A percentile compares a stretch with the other conserved stretches of the same genome.
Evolutionary conservation across 768 basidiomycete species (phyloP).

Genomic region (Suillus subaureus): DNA sequence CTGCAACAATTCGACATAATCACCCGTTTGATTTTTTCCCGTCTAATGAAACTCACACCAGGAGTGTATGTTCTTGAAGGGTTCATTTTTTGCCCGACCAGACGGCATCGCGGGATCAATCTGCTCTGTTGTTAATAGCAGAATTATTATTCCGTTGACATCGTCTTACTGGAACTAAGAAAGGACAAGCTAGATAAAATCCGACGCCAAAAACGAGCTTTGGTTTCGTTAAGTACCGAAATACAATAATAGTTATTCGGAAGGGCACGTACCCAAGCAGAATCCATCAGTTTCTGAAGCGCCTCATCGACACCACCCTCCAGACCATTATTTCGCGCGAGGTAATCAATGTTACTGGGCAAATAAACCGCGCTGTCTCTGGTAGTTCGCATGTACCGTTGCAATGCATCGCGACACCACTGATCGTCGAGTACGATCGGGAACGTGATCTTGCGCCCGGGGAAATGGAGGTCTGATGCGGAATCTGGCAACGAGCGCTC

Average conservation of each 20-base stretch:
- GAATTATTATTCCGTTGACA: not conserved
- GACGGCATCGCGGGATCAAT: conserved; percentile 58
- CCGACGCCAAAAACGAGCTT: conserved; percentile 65
- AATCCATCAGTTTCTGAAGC: conserved; percentile 46
- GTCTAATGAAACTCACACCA: conserved; percentile 37
- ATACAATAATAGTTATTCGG: not conserved
- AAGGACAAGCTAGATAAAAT: conserved; percentile 67
- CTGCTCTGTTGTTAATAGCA: conserved; percentile 27
- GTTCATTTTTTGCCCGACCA: conserved; percentile 76
- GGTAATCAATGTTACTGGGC: conserved; percentile 68
- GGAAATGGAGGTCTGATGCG: conserved; percentile 44
- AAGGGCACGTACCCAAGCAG: conserved; percentile 47
- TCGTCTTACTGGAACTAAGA: conserved; percentile 55
- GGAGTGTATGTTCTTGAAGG: conserved; percentile 70
- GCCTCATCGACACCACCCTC: conserved; percentile 44
- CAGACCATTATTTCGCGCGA: conserved; percentile 64
- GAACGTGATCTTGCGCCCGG: conserved; percentile 55
- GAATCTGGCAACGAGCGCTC: conserved; percentile 44
- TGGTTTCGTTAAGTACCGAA: not conserved
- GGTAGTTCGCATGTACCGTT: conserved; percentile 56
- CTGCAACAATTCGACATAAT: conserved; percentile 30
- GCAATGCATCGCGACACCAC: conserved; percentile 56
- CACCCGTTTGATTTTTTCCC: not conserved
- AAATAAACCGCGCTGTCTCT: conserved; percentile 64
- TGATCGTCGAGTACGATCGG: conserved; percentile 66